Evolutionary conservation across 345 rosid genomes (phyloP), one percentile per base, ranked within the genome.

Genomic region (Lumnitzera racemosa): DNA sequence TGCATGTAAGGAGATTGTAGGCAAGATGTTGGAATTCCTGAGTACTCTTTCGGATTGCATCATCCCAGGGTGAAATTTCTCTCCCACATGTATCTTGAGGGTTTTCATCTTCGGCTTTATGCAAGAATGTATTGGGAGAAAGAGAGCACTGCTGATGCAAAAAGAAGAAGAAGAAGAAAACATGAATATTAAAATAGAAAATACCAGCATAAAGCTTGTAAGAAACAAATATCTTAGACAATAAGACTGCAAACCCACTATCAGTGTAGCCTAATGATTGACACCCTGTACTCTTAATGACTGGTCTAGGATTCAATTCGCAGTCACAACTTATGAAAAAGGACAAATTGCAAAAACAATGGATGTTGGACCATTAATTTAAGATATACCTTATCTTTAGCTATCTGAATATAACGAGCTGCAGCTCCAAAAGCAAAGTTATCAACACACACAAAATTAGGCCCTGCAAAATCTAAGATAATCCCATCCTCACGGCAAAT

Each of bases 401-500:
- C 78, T 57, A 92, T 86, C 70, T 83, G 96, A 64, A 91, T 51
- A 67, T 85, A 89, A 47, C 96, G 90, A 73, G 87, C 60, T 4
- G 80, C 88, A 12, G 91, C 72, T 16, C 97, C 98, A 63, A 92
- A 89, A 15, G 97, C 72, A 55, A 92, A 89, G 59, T 82, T 83
- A 67, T 92, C 97, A 12, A 89, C 90, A 48, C 83, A 89, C 7
- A 92, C 96, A 31, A 85, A 89, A 75, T 92, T 87, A 46, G 98
- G 96, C 58, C 98, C 98, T 14, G 96, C 96, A 70, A 92, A 89
- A 74, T 89, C 98, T 58, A 87, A 76, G 60, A 89, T 85, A 29
- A 87, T 84, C 15, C 96, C 98, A 73, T 92, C 96, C 79, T 89
- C 94, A 77, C 94, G 76, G 77, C 96, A 89, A 16, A 87, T 92